Evolutionary conservation across 352 stramenopile genomes (phyloP), one percentile per base, ranked within the genome.

Genomic region (Phytophthora pisi): DNA sequence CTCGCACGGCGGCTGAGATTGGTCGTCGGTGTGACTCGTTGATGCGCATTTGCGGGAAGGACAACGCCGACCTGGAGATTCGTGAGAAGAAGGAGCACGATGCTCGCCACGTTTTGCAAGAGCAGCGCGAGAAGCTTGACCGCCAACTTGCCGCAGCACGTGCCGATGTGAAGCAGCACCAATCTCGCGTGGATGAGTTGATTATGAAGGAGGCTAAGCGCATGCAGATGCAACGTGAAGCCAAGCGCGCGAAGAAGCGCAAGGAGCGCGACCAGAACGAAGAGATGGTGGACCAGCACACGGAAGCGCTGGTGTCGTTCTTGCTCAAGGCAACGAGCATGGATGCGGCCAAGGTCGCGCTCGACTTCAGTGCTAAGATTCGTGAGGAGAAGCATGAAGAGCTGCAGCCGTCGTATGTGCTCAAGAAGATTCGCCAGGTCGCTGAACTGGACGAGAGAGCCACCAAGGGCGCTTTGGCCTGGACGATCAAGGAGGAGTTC

Each of bases 21-120:
- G 95, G 98, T 30, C 96, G 97, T 47, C 93, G 97, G 11, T 98
- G 96, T 55, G 97, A 99, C 62, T 74, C 92, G 0, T 72, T 99
- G 16, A 98, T 99, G 74, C 90, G 91, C 11, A 94, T 98, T 68
- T 96, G 97, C 16, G 94, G 98, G 70, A 97, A 96, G 69, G 94
- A 98, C 57, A 97, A 97, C 49, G 86, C 92, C 0, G 91, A 96
- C 31, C 60, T 92, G 43, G 86, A 94, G 34, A 59, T 74, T 24
- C 89, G 90, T 28, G 87, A 95, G 63, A 87, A 84, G 57, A 94
- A 94, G 51, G 88, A 96, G 55, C 64, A 82, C 0, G 84, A 90
- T 18, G 75, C 87, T 45, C 81, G 84, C 3, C 57, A 69, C 16
- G 68, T 92, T 20, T 51, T 96, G 51, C 70, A 90, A 51, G 63